Evolutionary conservation across 257 asterid genomes (phyloP), one percentile per base, ranked within the genome.

Genomic region (Solanum medicagineum): DNA sequence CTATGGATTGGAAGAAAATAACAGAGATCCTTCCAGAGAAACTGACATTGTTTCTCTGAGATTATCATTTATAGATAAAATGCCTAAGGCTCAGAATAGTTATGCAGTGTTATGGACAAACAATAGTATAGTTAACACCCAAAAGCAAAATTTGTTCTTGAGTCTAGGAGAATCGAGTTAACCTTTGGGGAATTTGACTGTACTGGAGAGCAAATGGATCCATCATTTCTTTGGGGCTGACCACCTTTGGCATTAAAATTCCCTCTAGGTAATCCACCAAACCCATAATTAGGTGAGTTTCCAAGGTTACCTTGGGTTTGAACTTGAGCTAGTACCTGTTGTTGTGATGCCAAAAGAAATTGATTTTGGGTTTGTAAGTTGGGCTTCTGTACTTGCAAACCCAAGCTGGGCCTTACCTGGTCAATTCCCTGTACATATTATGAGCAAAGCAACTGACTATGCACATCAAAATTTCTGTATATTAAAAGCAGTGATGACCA

Each of bases 181-280:
- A 95, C 99, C 98, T 95, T 93, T 13, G 98, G 98, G 32, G 99
- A 97, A 91, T 93, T 95, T 85, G 99, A 92, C 86, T 95, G 99
- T 90, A 86, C 96, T 0, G 98, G 98, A 36, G 99, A 97, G 91
- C 99, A 97, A 84, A 97, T 91, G 85, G 99, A 91, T 85, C 97
- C 98, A 87, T 95, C 99, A 88, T 97, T 97, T 93, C 98, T 93
- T 11, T 93, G 92, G 68, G 95, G 95, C 81, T 93, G 99, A 62
- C 99, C 97, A 89, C 95, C 99, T 93, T 95, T 95, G 51, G 93
- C 87, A 87, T 87, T 94, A 81, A 91, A 92, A 85, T 87, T 97
- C 53, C 95, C 97, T 90, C 98, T 93, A 26, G 97, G 98, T 77
- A 97, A 90, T 77, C 98, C 99, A 86, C 96, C 96, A 84, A 92